phyloP scores from a whole-genome alignment of 345 rosid species.

The Dipteronia sinensis region DNA sequence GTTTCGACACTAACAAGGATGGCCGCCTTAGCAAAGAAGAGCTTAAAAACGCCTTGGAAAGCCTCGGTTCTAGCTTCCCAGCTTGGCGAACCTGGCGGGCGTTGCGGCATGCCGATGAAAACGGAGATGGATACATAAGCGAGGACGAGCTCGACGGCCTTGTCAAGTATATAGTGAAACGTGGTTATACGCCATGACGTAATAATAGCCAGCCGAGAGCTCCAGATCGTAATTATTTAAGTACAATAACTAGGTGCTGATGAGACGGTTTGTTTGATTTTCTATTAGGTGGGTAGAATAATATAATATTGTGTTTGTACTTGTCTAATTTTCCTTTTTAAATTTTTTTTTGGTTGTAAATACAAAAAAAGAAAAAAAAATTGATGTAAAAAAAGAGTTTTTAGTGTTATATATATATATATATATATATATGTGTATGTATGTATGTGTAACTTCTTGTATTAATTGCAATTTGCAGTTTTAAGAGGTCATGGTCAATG shows the following conservation, averaged over 20 bases:
- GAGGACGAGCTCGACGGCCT: neutral
- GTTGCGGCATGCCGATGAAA: neutral
- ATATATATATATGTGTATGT: too few species aligned
- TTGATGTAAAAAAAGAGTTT: too few species aligned
- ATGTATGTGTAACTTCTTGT: neutral
- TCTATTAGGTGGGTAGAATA: neutral
- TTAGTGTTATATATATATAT: too few species aligned
- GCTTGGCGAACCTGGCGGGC: neutral
- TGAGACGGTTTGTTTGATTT: too few species aligned
- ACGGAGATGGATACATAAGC: constrained; percentile 5
- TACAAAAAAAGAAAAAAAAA: too few species aligned
- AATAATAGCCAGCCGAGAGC: neutral
- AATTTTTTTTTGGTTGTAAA: neutral
- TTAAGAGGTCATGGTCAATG: too few species aligned
- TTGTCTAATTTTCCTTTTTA: neutral
- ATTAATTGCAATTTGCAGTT: neutral
- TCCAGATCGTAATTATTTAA: neutral
- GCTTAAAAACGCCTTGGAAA: neutral
- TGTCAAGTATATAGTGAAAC: neutral
- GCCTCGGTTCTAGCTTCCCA: neutral
- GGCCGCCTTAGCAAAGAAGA: constrained; percentile 1
- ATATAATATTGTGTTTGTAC: neutral
- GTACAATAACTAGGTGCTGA: too few species aligned
- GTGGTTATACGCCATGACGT: neutral
- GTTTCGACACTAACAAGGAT: neutral